Percentiles rank a stretch among this genome's conserved stretches.
Conservation (phyloP, 441 rosid species). For the Gossypium schwendimanii region DNA sequence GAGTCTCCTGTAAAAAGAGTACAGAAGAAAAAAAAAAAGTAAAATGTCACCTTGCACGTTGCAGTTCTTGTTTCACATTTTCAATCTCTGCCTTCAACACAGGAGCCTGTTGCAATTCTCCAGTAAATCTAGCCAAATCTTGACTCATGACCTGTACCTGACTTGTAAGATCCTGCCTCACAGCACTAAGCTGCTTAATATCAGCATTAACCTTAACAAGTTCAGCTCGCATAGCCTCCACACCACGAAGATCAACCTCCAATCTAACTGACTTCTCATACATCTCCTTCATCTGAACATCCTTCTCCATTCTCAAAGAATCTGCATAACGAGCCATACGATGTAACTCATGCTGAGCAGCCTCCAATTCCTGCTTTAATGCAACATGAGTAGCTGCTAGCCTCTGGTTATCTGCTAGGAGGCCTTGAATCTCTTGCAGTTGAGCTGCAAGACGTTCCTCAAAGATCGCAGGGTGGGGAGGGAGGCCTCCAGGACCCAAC, state of each 20-base stretch:
- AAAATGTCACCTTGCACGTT: slow-evolving; percentile 60
- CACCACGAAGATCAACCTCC: slow-evolving; percentile 61
- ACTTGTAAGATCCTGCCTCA: slow-evolving; percentile 60
- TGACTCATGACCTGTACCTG: slow-evolving; percentile 67
- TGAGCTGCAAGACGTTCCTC: slow-evolving; percentile 77
- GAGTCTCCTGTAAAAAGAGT: not conserved
- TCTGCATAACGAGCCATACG: slow-evolving; percentile 58
- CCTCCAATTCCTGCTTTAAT: slow-evolving; percentile 85
- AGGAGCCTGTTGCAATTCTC: slow-evolving; percentile 73
- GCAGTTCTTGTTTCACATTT: slow-evolving; percentile 78
- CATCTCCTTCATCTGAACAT: slow-evolving; percentile 78
- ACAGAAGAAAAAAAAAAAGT: not conserved
- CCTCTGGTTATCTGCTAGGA: slow-evolving; percentile 76
- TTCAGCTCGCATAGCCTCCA: slow-evolving; percentile 61
- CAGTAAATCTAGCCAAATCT: slow-evolving; percentile 60
- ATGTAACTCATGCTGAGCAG: slow-evolving; percentile 68
- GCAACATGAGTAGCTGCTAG: slow-evolving; percentile 90
- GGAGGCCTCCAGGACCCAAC: slow-evolving; percentile 52
- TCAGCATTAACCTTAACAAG: slow-evolving; percentile 57
- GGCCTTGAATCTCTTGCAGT: slow-evolving; percentile 79
- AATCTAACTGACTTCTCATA: slow-evolving; percentile 62
- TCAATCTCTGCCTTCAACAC: slow-evolving; percentile 68
- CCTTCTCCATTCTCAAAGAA: slow-evolving; percentile 65
- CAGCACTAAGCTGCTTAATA: slow-evolving; percentile 65
- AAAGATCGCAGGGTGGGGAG: slow-evolving; percentile 54